Evolutionary conservation across 345 rosid species (phyloP), one percentile per base, ranked within the genome.

Genomic region (Odontarrhena argentea): DNA sequence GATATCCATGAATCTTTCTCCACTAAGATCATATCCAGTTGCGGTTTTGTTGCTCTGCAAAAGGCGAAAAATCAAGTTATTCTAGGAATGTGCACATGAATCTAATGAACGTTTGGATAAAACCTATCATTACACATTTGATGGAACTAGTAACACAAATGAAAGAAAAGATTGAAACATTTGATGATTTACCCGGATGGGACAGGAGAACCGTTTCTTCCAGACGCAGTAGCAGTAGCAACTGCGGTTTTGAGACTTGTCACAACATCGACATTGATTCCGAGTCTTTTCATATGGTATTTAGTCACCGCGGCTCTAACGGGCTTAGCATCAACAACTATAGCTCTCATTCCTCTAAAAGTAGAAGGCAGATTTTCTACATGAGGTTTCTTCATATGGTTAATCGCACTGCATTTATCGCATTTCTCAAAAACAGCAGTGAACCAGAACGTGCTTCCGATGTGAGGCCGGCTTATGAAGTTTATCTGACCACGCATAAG

Each of bases 261-360:
- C n/a, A 76, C 80, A 18, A 94, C 75, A 54, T 94, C 92, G 8
- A 84, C 92, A 12, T 61, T 35, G 62, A 94, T 87, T 44, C 98
- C 99, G 14, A 94, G 96, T 73, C 99, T 83, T 74, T 84, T 88
- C 79, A 94, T 73, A 77, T 94, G 99, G 74, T 94, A 94, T 75
- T 51, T 80, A 54, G 95, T 91, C 30, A 88, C 95, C 7, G 97
- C 89, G 36, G 97, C 97, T 80, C 99, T 81, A 50, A 94, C 97
- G 0, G 92, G 92, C 63, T 88, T 91, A 26, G 77, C 83, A 69
- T 94, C 99, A 78, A 94, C 84, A 51, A 94, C 84, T 14, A 88
- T 3, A 34, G 96, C 99, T 76, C 82, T 88, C 81, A 87, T 73
- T 66, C 95, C 96, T 83, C 73, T 80, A 63, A 86, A 91, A 67